Percentiles rank a stretch among this genome's conserved stretches.
Evolutionary conservation across 2,329 filamentous ascomycete genomes (phyloP).

Genomic region (Penicillium crustosum): DNA sequence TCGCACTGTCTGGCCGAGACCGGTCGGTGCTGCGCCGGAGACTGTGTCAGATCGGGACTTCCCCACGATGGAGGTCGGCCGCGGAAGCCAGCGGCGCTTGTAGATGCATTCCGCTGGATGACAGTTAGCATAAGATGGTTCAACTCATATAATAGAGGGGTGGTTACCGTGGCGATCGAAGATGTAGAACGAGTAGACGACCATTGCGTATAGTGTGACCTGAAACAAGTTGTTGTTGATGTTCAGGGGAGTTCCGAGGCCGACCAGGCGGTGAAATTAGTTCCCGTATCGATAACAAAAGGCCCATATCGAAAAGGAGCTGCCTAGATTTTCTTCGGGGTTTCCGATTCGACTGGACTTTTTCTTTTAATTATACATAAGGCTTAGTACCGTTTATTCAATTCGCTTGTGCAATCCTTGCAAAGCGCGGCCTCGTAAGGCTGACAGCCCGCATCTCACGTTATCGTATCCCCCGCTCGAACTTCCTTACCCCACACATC

Average conservation of each 20-base stretch:
- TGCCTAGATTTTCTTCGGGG: slow-evolving; percentile 16
- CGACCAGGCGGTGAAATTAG: slow-evolving; percentile 23
- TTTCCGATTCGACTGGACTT: not conserved
- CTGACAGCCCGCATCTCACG: slow-evolving; percentile 22
- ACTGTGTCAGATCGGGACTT: slow-evolving; percentile 49
- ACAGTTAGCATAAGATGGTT: slow-evolving; percentile 10
- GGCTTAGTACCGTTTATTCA: not conserved
- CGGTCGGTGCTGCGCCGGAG: slow-evolving; percentile 45
- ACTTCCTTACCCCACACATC: slow-evolving; percentile 25
- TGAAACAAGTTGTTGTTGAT: slow-evolving; percentile 13
- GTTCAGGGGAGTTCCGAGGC: slow-evolving; percentile 21
- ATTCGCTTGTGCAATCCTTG: not conserved
- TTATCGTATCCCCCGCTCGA: slow-evolving; percentile 21
- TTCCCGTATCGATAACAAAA: slow-evolving; percentile 17
- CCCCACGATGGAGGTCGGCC: slow-evolving; percentile 47
- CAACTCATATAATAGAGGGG: not conserved
- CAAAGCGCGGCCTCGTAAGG: slow-evolving; percentile 18
- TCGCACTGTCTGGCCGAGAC: slow-evolving; percentile 43
- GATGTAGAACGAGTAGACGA: slow-evolving; percentile 96
- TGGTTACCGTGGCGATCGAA: slow-evolving; percentile 91
- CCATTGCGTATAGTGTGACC: slow-evolving; percentile 59
- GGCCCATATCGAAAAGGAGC: slow-evolving; percentile 11
- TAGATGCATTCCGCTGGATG: slow-evolving; percentile 90
- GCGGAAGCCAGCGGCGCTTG: slow-evolving; percentile 76
- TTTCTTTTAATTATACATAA: not conserved